Evolutionary conservation across 2,329 filamentous ascomycete species (phyloP).

Genomic region (Colletotrichum sp.): DNA sequence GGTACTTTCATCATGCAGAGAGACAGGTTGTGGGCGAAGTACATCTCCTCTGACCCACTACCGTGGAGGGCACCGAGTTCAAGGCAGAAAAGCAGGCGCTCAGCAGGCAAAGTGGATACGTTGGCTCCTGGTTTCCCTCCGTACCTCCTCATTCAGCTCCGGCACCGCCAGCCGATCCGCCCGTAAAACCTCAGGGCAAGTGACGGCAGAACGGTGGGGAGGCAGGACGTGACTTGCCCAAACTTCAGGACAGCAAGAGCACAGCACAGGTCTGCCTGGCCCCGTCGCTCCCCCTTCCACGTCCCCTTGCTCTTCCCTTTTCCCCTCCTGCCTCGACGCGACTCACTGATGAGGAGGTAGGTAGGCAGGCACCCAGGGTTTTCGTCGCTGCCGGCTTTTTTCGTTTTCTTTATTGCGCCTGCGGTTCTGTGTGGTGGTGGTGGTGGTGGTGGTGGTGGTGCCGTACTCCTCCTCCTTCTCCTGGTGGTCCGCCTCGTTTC

Average conservation of each 20-base stretch:
- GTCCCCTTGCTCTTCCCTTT: not conserved
- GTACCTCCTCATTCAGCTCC: slow-evolving; percentile 18
- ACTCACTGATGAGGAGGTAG: not conserved
- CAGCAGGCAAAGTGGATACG: not conserved
- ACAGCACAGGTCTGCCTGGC: not conserved
- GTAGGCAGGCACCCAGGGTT: not conserved
- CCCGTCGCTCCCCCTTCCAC: not conserved
- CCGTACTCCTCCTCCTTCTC: not conserved
- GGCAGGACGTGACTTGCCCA: not conserved
- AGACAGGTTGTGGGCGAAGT: not conserved
- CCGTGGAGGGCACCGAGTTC: not conserved
- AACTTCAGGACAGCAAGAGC: not conserved
- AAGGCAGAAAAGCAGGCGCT: not conserved
- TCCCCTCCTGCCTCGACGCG: not conserved
- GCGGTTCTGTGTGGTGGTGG: not conserved
- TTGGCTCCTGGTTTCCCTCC: slow-evolving; percentile 6
- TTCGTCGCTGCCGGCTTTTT: not conserved
- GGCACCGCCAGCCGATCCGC: slow-evolving; percentile 23
- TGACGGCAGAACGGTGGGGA: not conserved
- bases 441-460: not conserved
- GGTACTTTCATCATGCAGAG: not conserved
- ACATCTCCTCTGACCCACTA: not conserved
- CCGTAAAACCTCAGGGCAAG: slow-evolving; percentile 13
- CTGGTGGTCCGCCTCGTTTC: not conserved
- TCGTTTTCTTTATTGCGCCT: not conserved